phyloP scores from a whole-genome alignment of 768 basidiomycete genomes.

The Boletus coccyginus region DNA sequence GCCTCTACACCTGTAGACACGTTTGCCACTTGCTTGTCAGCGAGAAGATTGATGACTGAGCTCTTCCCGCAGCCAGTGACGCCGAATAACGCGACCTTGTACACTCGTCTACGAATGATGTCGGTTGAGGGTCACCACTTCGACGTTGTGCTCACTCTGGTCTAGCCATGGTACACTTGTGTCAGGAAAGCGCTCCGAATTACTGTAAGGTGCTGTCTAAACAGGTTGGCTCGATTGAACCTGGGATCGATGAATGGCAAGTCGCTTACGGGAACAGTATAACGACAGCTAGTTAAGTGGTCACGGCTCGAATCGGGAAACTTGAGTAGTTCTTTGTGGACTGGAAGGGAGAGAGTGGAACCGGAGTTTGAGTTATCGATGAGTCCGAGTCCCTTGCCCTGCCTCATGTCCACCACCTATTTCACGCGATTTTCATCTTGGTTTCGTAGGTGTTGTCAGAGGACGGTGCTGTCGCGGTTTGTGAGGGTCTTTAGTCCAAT shows the following conservation, averaged over 20 bases:
- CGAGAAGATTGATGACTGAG: slow-evolving; percentile 30
- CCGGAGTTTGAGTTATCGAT: not conserved
- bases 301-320: not conserved
- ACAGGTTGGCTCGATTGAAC: not conserved
- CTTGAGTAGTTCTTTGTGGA: not conserved
- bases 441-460: not conserved
- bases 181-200: not conserved
- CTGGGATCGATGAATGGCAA: not conserved
- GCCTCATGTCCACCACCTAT: slow-evolving; percentile 17
- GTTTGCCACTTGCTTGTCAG: slow-evolving; percentile 23
- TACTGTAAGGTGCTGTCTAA: not conserved
- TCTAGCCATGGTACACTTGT: slow-evolving; percentile 3
- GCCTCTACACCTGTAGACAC: slow-evolving; percentile 30
- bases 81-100: slow-evolving; percentile 29
- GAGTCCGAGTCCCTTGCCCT: slow-evolving; percentile 1
- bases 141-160: slow-evolving; percentile 15
- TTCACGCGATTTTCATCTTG: slow-evolving; percentile 16
- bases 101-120: slow-evolving; percentile 13
- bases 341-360: not conserved
- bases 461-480: not conserved
- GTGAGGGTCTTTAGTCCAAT: not conserved
- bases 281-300: not conserved
- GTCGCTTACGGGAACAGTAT: slow-evolving; percentile 5
- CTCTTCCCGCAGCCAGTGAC: slow-evolving; percentile 31
- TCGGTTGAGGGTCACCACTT: not conserved